phyloP scores from a whole-genome alignment of 495 filamentous ascomycete genomes.

The Hypomontagnella submonticulosa region DNA sequence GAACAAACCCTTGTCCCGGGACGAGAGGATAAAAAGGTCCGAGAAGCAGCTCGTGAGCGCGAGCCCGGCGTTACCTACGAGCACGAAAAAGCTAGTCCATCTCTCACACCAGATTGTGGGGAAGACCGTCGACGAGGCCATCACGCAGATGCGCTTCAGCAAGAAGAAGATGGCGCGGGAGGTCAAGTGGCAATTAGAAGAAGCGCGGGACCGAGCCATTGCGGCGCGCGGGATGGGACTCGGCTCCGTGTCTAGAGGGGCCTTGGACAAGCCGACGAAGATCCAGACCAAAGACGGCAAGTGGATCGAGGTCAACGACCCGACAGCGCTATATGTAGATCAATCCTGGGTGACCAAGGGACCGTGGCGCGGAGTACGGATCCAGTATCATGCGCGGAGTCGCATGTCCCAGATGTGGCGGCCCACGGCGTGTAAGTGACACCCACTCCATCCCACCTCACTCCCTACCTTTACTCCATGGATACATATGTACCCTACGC shows the following conservation, averaged over 20 bases:
- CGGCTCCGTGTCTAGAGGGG: slow-evolving; percentile 53
- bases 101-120: slow-evolving; percentile 88
- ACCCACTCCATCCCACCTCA: background rate
- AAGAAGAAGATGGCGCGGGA: slow-evolving; percentile 92
- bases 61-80: slow-evolving; percentile 78
- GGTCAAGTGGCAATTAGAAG: slow-evolving; percentile 77
- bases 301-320: slow-evolving; percentile 72
- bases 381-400: slow-evolving; percentile 77
- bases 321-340: slow-evolving; percentile 81
- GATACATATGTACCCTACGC: too few relatives aligned
- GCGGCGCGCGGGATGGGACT: slow-evolving; percentile 86
- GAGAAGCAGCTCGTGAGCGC: slow-evolving; percentile 75
- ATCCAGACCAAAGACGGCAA: slow-evolving; percentile 68
- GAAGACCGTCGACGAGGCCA: slow-evolving; percentile 91
- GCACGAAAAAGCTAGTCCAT: slow-evolving; percentile 85
- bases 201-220: slow-evolving; percentile 80
- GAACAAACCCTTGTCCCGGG: slow-evolving; percentile 72
- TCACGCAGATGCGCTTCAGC: slow-evolving; percentile 93
- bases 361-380: slow-evolving; percentile 57
- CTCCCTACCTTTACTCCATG: too few relatives aligned
- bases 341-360: slow-evolving; percentile 93
- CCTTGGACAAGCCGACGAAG: slow-evolving; percentile 45
- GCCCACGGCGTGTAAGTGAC: slow-evolving; percentile 76
- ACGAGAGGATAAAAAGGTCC: slow-evolving; percentile 71
- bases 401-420: slow-evolving; percentile 66